phyloP scores from a whole-genome alignment of 768 basidiomycete species.

The Xerocomus potaroensis region DNA sequence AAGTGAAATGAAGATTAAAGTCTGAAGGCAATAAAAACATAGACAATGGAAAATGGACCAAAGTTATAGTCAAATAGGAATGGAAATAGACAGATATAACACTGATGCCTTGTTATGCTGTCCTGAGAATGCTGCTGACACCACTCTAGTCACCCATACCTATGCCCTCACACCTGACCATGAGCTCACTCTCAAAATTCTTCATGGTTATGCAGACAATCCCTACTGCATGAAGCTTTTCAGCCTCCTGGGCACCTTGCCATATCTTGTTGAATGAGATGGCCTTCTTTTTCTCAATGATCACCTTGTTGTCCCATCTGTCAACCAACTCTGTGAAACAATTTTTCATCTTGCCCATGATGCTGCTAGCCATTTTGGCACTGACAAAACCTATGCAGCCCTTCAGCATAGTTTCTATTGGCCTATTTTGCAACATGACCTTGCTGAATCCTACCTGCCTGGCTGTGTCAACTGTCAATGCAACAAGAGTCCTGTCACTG shows the following conservation, averaged over 20 bases:
- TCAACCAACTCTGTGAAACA: slow-evolving; percentile 1
- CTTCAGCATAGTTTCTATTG: slow-evolving; percentile 24
- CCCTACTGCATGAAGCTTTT: background rate
- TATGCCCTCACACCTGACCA: background rate
- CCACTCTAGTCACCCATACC: too few relatives aligned
- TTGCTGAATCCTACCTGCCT: slow-evolving; percentile 4
- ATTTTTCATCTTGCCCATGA: slow-evolving; percentile 31
- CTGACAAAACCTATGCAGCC: slow-evolving; percentile 23
- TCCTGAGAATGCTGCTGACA: too few relatives aligned
- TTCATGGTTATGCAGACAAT: background rate
- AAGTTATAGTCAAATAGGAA: too few relatives aligned
- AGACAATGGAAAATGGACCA: too few relatives aligned
- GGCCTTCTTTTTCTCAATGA: slow-evolving; percentile 7
- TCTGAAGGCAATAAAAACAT: too few relatives aligned
- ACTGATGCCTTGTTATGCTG: too few relatives aligned
- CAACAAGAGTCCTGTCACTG: slow-evolving; percentile 30
- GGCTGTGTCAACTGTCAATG: slow-evolving; percentile 27
- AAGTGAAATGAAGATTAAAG: too few relatives aligned
- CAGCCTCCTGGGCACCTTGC: background rate
- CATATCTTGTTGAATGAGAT: background rate
- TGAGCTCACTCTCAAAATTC: background rate
- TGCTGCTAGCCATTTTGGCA: slow-evolving; percentile 32
- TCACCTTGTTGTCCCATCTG: slow-evolving; percentile 11
- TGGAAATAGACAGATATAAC: too few relatives aligned
- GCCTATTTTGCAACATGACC: slow-evolving; percentile 5